Percentiles rank a stretch among this genome's conserved stretches.
Evolutionary conservation across 2,329 filamentous ascomycete genomes (phyloP).

Genomic region (Metarhizium humberi): DNA sequence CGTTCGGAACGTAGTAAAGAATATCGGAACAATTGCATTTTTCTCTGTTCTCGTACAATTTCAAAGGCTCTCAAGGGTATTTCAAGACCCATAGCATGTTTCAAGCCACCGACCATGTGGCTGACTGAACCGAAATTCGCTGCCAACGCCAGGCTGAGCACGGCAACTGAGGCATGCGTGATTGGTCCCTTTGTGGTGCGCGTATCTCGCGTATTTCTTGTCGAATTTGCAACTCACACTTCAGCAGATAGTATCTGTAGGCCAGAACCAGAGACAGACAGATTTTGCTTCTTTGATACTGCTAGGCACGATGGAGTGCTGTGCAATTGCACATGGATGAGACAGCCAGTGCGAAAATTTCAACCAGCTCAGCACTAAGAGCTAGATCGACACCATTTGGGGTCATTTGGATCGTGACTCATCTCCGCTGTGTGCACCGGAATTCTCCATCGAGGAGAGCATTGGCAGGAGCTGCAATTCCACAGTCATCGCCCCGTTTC

Average conservation of each 20-base stretch:
- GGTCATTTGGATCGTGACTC: slow-evolving; percentile 1
- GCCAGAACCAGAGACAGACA: not conserved
- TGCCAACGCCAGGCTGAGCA: not conserved
- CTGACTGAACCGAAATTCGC: not conserved
- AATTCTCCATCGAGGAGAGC: not conserved
- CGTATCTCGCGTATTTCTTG: not conserved
- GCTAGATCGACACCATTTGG: not conserved
- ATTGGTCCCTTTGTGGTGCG: not conserved
- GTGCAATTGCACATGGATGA: not conserved
- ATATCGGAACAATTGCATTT: not conserved
- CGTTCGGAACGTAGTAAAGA: not conserved
- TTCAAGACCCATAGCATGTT: not conserved
- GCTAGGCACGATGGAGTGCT: not conserved
- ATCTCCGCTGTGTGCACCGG: not conserved
- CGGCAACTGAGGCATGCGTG: not conserved
- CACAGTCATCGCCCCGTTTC: not conserved
- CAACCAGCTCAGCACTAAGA: no score
- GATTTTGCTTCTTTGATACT: not conserved
- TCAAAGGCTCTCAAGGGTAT: not conserved
- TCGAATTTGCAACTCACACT: not conserved
- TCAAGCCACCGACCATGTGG: not conserved
- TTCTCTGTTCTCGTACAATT: not conserved
- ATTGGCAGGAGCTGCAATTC: not conserved
- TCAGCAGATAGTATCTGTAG: not conserved
- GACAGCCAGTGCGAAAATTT: not conserved